These are phyloP conservation scores for Eruca vesicaria DNA, from an alignment of 441 rosid species.

Conservation along the genomic window DNA sequence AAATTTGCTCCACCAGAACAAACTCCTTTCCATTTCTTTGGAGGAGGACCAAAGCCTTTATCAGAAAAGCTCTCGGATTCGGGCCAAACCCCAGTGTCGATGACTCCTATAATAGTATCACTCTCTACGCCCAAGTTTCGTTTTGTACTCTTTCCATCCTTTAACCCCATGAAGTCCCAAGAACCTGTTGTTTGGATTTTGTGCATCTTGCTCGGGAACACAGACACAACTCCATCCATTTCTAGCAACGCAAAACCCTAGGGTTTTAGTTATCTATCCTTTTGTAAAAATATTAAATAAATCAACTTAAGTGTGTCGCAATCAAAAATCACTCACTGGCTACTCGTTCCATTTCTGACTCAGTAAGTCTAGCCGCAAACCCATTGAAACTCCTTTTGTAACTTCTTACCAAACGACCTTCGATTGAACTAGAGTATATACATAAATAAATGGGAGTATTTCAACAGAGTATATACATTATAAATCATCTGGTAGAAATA, in stretches of 20 bases:
- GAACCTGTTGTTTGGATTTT: constrained; percentile 27
- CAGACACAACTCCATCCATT: constrained; percentile 35
- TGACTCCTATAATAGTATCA: constrained; percentile 43
- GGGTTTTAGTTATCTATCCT: not conserved
- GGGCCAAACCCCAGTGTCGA: constrained; percentile 59
- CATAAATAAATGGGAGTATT: too few relatives aligned
- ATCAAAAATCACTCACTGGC: constrained; percentile 5
- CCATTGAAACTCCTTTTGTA: constrained; percentile 43
- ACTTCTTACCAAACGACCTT: constrained; percentile 43
- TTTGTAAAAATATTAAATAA: not conserved
- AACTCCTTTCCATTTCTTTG: constrained; percentile 60
- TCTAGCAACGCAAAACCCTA: constrained; percentile 10
- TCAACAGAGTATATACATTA: too few relatives aligned
- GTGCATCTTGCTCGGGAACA: constrained; percentile 23
- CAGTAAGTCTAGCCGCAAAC: constrained; percentile 15
- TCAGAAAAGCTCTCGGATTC: constrained; percentile 50
- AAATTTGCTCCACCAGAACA: constrained; percentile 44
- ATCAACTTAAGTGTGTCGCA: not conserved
- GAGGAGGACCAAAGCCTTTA: constrained; percentile 51
- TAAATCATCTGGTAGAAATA: constrained; percentile 1
- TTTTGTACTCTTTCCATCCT: not conserved
- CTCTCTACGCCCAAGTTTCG: constrained; percentile 6
- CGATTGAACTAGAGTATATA: constrained; percentile 20
- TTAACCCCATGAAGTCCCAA: constrained; percentile 32
- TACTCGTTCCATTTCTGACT: constrained; percentile 8